Conservation (phyloP, 768 basidiomycete species). For the Boletus bicolor region DNA sequence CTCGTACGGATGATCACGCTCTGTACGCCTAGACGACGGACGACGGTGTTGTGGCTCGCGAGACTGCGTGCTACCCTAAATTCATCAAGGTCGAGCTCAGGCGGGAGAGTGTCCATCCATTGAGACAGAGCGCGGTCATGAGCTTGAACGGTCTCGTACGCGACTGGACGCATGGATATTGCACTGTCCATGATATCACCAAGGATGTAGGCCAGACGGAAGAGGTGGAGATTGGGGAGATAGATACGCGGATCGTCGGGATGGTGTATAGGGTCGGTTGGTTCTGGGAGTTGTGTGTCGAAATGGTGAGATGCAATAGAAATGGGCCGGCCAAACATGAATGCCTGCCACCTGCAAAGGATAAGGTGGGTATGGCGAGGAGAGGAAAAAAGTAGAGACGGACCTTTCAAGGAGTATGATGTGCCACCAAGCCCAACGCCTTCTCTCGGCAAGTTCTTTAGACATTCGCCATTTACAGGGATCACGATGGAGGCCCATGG, state of each 20-base stretch:
- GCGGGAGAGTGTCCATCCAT: conserved; percentile 77
- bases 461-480: conserved; percentile 77
- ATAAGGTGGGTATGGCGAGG: conserved; percentile 6
- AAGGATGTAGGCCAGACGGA: conserved; percentile 72
- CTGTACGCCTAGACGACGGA: conserved; percentile 71
- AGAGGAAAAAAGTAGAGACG: conserved; percentile 18
- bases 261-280: conserved; percentile 42
- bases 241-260: conserved; percentile 65
- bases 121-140: conserved; percentile 68
- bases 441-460: conserved; percentile 65
- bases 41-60: conserved; percentile 55
- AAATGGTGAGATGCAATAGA: conserved; percentile 78
- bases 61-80: conserved; percentile 70
- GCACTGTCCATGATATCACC: conserved; percentile 87
- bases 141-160: conserved; percentile 67
- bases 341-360: conserved; percentile 72
- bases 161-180: conserved; percentile 74
- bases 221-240: conserved; percentile 71
- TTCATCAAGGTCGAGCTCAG: conserved; percentile 74
- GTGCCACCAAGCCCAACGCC: conserved; percentile 92
- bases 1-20: conserved; percentile 77
- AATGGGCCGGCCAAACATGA: conserved; percentile 80
- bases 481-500: conserved; percentile 84
- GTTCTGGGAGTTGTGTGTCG: conserved; percentile 73
- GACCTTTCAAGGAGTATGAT: conserved; percentile 77